Conservation (phyloP, 768 basidiomycete species). For the Leucosporidium creatinivorum region DNA sequence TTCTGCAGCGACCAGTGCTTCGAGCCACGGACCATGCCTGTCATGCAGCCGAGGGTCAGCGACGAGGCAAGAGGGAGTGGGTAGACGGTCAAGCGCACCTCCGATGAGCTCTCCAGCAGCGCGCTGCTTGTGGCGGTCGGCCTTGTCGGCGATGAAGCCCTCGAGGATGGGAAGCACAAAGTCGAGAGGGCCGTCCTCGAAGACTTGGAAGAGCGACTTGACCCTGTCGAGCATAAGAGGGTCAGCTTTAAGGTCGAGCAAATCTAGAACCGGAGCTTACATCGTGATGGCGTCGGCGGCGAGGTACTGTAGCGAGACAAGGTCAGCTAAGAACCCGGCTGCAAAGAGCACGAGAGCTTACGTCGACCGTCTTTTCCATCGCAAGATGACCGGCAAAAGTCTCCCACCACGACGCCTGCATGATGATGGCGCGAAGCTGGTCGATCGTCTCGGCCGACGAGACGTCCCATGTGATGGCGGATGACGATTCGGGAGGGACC, state of each 20-base stretch:
- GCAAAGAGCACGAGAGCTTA: background rate
- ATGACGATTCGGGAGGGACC: conserved; percentile 15
- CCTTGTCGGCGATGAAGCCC: conserved; percentile 56
- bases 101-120: conserved; percentile 78
- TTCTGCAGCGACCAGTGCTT: conserved; percentile 78
- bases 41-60: background rate
- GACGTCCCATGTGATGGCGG: conserved; percentile 28
- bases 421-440: conserved; percentile 19
- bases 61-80: background rate
- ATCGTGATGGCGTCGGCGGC: conserved; percentile 42
- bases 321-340: background rate
- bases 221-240: conserved; percentile 15
- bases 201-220: conserved; percentile 58
- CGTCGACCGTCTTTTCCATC: conserved; percentile 34
- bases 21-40: conserved; percentile 51
- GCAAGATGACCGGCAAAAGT: conserved; percentile 30
- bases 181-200: conserved; percentile 63
- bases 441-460: conserved; percentile 19
- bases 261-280: conserved; percentile 45
- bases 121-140: conserved; percentile 75
- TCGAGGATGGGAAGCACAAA: conserved; percentile 54
- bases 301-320: conserved; percentile 11
- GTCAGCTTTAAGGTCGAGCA: background rate
- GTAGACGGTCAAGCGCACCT: conserved; percentile 2
- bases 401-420: conserved; percentile 31